phyloP scores from a whole-genome alignment of 345 rosid species.

The Brassica rapa region DNA sequence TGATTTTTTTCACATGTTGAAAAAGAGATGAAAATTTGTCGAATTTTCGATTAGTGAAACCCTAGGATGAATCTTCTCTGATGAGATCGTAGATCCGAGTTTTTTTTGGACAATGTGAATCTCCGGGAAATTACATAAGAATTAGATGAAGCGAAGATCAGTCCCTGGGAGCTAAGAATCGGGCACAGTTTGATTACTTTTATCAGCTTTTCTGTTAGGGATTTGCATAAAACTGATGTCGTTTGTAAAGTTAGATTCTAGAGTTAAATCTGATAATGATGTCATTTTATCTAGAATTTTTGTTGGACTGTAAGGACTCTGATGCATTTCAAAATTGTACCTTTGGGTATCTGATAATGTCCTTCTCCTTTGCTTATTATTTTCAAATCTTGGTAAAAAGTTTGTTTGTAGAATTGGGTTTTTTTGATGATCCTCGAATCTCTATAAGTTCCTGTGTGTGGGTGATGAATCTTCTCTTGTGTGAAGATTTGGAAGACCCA shows the following conservation, averaged over 20 bases:
- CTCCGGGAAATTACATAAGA: background rate
- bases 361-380: background rate
- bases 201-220: background rate
- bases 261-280: background rate
- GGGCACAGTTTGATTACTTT: conserved; percentile 12
- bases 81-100: conserved; percentile 20
- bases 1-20: background rate
- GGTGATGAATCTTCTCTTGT: background rate
- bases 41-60: conserved; percentile 6
- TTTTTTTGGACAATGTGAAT: background rate
- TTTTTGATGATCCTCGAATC: background rate
- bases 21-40: background rate
- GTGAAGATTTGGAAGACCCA: background rate
- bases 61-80: conserved; percentile 1
- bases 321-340: background rate
- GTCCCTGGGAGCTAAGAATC: background rate
- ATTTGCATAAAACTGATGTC: background rate
- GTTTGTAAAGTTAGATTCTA: background rate
- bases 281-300: background rate
- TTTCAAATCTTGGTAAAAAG: background rate
- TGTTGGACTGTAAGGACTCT: background rate
- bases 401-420: background rate
- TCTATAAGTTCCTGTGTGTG: background rate
- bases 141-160: conserved; percentile 3
- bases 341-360: background rate